Base-by-base conservation (phyloP, 2,329 filamentous ascomycete genomes). In the Exserohilum turcica region DNA sequence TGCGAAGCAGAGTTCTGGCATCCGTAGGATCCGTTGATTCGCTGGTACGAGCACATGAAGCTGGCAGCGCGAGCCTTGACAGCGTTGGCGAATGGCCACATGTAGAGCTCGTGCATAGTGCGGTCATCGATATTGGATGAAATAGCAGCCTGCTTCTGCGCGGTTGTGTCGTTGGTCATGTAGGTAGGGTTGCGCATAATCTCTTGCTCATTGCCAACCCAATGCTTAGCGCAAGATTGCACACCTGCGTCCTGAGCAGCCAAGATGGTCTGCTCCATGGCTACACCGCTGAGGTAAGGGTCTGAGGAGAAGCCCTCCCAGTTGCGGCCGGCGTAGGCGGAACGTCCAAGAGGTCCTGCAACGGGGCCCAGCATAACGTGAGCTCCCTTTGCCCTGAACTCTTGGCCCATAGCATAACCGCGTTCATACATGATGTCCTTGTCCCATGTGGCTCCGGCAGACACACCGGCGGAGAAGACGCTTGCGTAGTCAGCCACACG, bases 81-180 rank as follows among this genome's bases (percentile, higher is more conserved):
- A 0, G 83, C 81, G 50, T 88, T 83, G 62, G 84, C 80, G 52
- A 88, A 89, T 0, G 86, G 86, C 81, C 84, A 89, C 3, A 86
- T 76, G 55, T 89, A 89, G 19, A 84, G 76, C 67, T 88, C 86
- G 60, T 88, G 85, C 48, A 88, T 77, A 0, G 85, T 86, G 57
- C 82, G 81, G 67, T 89, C 86, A 54, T 88, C 82, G 5, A 88
- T 76, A 60, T 88, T 88, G 29, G 85, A 78, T 0, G 83, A 86
- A 9, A 83, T 71, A 8, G 84, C 80, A 60, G 86, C 81, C 76
- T 77, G 66, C 35, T 52, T 56, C 6, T 60, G 57, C 70, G 56
- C 76, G 3, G 67, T 75, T 49, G 36, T 61, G 85, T 65, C 87
- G 83, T 49, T 19, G 86, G 59, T 88, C 86, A 29, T 81, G 18